Evolutionary conservation across 495 filamentous ascomycete genomes (phyloP).

Genomic region (Penicillium mononematosum): DNA sequence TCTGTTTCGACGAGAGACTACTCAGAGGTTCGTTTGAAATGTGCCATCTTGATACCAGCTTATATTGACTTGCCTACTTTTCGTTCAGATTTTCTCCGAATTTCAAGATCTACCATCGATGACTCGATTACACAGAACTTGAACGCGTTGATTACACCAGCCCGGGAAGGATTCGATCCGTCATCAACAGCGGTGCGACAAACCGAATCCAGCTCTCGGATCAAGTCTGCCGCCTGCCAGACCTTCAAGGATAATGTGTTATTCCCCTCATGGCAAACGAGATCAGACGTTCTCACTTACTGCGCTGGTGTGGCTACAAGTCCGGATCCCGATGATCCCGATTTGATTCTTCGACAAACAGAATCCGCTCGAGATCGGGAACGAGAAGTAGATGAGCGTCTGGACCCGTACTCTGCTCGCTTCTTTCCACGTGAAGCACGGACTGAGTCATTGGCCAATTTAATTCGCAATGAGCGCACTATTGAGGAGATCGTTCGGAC

Average conservation of each 20-base stretch:
- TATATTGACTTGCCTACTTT: constrained; percentile 13
- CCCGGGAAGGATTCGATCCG: constrained; percentile 72
- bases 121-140: constrained; percentile 92
- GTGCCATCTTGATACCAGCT: not conserved
- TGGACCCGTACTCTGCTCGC: constrained; percentile 88
- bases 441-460: constrained; percentile 73
- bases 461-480: constrained; percentile 79
- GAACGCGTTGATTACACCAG: constrained; percentile 82
- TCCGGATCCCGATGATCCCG: constrained; percentile 86
- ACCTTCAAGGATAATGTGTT: constrained; percentile 76
- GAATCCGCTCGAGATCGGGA: constrained; percentile 72
- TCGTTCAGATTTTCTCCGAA: constrained; percentile 79
- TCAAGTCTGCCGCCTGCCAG: constrained; percentile 61
- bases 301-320: constrained; percentile 85
- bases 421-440: constrained; percentile 82
- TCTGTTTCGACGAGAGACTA: constrained; percentile 86
- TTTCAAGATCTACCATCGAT: constrained; percentile 83
- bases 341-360: constrained; percentile 63
- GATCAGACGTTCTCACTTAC: constrained; percentile 84
- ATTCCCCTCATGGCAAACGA: constrained; percentile 83
- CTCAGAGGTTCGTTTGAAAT: constrained; percentile 64
- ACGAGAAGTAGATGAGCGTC: constrained; percentile 77
- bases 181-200: constrained; percentile 66
- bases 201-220: constrained; percentile 40
- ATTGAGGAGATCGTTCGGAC: constrained; percentile 85